Conservation (phyloP, 129 eudicot species). For the Rutidosis leptorrhynchoides region DNA sequence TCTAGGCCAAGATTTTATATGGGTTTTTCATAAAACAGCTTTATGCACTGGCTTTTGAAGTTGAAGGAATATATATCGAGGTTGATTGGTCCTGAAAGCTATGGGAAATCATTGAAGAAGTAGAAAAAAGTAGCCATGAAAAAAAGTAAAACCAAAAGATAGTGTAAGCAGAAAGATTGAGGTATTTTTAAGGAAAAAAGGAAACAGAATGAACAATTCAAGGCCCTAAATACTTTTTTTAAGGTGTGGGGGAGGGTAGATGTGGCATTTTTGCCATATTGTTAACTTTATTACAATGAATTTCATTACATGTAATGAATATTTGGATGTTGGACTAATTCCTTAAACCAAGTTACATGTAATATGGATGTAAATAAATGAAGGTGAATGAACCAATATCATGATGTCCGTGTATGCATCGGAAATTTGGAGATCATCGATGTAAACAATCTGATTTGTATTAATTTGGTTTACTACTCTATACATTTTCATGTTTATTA, state of each 20-base stretch:
- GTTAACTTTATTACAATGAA: slow-evolving; percentile 31
- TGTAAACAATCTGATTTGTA: neutral
- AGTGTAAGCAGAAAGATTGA: slow-evolving; percentile 36
- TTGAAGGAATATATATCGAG: slow-evolving; percentile 15
- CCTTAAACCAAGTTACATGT: slow-evolving; percentile 21
- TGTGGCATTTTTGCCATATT: slow-evolving; percentile 34
- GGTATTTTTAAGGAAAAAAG: too few species aligned
- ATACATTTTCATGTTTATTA: too few species aligned
- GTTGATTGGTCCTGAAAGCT: slow-evolving; percentile 31
- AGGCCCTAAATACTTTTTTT: slow-evolving; percentile 43
- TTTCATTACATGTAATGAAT: neutral
- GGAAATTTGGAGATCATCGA: neutral
- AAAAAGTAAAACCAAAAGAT: slow-evolving; percentile 30
- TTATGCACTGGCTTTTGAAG: neutral
- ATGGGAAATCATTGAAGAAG: slow-evolving; percentile 31
- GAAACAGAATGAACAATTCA: too few species aligned
- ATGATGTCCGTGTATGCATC: neutral
- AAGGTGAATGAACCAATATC: slow-evolving; percentile 23
- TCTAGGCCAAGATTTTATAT: slow-evolving; percentile 23
- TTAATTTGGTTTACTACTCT: neutral
- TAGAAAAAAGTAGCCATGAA: slow-evolving; percentile 40
- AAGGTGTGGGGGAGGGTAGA: slow-evolving; percentile 25
- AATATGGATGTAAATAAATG: slow-evolving; percentile 19
- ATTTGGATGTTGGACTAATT: neutral
- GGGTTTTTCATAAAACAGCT: slow-evolving; percentile 25